Evolutionary conservation across 768 basidiomycete genomes (phyloP), one percentile per base, ranked within the genome.

Genomic region (Mycena chlorophos): DNA sequence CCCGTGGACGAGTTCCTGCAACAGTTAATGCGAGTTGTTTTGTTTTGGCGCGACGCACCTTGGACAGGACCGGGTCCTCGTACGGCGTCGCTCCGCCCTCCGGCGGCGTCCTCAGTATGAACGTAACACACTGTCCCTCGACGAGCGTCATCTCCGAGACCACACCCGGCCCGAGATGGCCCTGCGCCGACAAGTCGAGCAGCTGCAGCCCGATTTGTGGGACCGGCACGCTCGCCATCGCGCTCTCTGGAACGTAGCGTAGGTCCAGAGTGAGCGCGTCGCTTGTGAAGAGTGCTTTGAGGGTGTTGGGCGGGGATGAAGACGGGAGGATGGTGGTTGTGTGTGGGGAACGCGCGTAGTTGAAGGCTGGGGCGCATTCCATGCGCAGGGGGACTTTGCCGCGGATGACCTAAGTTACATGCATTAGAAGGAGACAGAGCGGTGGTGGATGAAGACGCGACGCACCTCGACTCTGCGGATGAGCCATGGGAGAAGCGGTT

Each of bases 341-440:
- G 69, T 98, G 96, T 2, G 76, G 47, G 46, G 85, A 80, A 13
- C 89, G 80, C 0, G 93, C 94, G 64, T 99, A 99, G 70, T 97
- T 88, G 83, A 99, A 99, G 0, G 94, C 96, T 0, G 96, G 96
- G 0, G 92, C 93, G 64, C 92, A 94, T 73, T 98, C 91, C 70
- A 98, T 80, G 54, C 83, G 78, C 51, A 96, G 76, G 0, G 91
- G 86, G 28, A 97, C 75, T 5, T 68, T 79, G 1, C 96, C 96
- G 17, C 96, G 88, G 61, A 98, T 84, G 56, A 91, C 88, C 76
- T 89, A 69, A 4, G 60, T 22, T 64, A 38, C 16, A 19, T 4
- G 43, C 13, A 54, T 40, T 30, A 54, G 27, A 42, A n/a, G n/a
- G n/a, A n/a, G n/a, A 50, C 49, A 37, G 22, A 42, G 27, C 42